A percentile compares a stretch with the other conserved stretches of the same genome.
These are phyloP conservation scores for Myrica gale DNA, from an alignment of 306 rosid species.

Conservation along the genomic window DNA sequence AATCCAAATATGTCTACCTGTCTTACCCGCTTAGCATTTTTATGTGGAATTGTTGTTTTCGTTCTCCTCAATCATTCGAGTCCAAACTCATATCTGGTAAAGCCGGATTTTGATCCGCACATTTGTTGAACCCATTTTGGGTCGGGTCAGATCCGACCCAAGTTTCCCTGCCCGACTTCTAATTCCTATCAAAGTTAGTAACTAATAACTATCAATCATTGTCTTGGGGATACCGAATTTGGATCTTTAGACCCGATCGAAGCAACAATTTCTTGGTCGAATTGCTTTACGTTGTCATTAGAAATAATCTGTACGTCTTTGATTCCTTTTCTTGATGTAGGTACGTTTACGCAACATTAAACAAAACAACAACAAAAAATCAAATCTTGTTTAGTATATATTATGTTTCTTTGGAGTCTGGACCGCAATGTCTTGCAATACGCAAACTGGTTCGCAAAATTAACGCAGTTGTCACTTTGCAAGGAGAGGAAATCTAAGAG, in stretches of 20 bases:
- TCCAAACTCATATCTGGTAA: constrained; percentile 27
- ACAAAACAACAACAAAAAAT: background rate
- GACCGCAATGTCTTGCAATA: constrained; percentile 43
- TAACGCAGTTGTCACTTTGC: constrained; percentile 37
- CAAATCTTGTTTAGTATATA: constrained; percentile 16
- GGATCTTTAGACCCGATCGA: constrained; percentile 20
- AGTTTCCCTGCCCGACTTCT: background rate
- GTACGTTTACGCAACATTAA: constrained; percentile 7
- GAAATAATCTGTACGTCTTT: background rate
- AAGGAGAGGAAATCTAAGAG: constrained; percentile 17
- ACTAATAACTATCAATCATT: no score
- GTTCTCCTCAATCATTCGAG: constrained; percentile 26
- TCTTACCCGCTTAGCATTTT: constrained; percentile 30
- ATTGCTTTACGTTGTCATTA: background rate
- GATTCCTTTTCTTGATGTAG: background rate
- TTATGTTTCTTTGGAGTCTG: constrained; percentile 14
- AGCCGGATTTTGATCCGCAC: constrained; percentile 7
- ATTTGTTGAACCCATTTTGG: constrained; percentile 20
- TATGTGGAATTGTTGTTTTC: constrained; percentile 19
- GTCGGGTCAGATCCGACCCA: background rate
- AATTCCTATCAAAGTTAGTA: no score
- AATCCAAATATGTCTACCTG: constrained; percentile 11
- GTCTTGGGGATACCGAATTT: background rate
- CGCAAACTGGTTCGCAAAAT: constrained; percentile 17
- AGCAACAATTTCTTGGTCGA: constrained; percentile 26